A percentile compares a stretch with the other conserved stretches of the same genome.
These are phyloP conservation scores for Ophiostoma sp. DNA, from an alignment of 2,329 filamentous ascomycete species.

Conservation along the genomic window DNA sequence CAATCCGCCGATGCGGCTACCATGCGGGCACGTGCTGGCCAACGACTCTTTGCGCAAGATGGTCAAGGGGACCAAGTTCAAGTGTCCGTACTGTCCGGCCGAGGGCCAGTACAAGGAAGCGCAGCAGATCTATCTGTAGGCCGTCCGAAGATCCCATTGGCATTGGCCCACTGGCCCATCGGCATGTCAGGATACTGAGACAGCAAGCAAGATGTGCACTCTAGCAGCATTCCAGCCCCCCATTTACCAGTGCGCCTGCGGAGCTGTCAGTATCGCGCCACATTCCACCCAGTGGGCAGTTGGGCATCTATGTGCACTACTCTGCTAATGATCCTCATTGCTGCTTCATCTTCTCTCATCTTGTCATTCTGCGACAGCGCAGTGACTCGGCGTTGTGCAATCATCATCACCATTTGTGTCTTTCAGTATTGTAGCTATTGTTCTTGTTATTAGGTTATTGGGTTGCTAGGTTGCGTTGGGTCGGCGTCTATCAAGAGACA, in stretches of 20 bases:
- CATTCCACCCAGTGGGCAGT: neutral
- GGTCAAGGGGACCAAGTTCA: conserved; percentile 74
- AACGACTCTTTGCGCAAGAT: conserved; percentile 68
- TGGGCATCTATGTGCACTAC: neutral
- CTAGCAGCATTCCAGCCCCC: neutral
- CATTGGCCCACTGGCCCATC: too few species aligned
- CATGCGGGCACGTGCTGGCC: conserved; percentile 90
- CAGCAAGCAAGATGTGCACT: neutral
- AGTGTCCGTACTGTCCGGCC: conserved; percentile 91
- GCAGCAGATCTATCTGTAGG: conserved; percentile 61
- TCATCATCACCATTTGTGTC: neutral
- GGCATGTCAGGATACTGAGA: neutral
- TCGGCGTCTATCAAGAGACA: neutral
- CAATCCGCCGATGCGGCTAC: conserved; percentile 95
- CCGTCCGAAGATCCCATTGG: too few species aligned
- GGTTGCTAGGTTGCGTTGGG: neutral
- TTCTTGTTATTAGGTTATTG: neutral
- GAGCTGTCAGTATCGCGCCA: neutral
- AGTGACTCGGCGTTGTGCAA: neutral
- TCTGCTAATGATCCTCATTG: neutral
- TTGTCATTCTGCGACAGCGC: too few species aligned
- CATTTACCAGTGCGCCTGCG: neutral
- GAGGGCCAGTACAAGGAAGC: conserved; percentile 77
- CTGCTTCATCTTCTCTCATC: too few species aligned
- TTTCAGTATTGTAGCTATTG: neutral